A percentile compares a stretch with the other conserved stretches of the same genome.
These are phyloP conservation scores for Solanum piurae DNA, from an alignment of 257 asterid genomes.

Conservation along the genomic window DNA sequence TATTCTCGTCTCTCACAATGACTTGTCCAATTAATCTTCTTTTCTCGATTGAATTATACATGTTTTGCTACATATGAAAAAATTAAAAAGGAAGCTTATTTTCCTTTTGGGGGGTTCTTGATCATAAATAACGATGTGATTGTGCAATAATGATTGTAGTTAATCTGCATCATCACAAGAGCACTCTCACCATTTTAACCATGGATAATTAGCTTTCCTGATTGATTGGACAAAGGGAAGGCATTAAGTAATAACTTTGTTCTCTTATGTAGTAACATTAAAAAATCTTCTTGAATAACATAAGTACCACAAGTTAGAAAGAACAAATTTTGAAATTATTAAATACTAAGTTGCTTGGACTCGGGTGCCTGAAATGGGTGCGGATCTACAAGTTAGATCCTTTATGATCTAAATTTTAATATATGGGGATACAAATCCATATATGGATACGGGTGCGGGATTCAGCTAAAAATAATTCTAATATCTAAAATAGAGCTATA, in stretches of 20 bases:
- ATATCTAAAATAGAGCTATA: not conserved
- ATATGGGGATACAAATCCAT: not conserved
- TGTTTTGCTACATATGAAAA: not conserved
- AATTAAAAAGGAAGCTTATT: not conserved
- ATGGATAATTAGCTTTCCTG: not conserved
- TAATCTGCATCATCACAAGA: not conserved
- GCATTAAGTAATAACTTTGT: not conserved
- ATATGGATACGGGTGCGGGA: not conserved
- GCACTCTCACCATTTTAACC: not conserved
- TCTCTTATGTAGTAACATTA: not conserved
- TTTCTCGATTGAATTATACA: not conserved
- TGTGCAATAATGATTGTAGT: not conserved
- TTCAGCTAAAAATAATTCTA: too few species aligned
- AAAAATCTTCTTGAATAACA: not conserved
- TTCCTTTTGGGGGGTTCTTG: not conserved
- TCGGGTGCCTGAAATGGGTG: not conserved
- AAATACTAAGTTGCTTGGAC: not conserved
- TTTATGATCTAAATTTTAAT: not conserved
- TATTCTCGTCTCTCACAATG: not conserved
- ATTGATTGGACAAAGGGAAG: not conserved
- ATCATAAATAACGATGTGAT: not conserved
- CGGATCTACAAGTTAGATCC: not conserved
- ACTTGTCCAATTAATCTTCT: not conserved
- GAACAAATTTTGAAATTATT: not conserved
- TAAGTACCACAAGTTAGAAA: not conserved